Evolutionary conservation across 352 stramenopile species (phyloP).

Genomic region (Elongisporangium prolatum): DNA sequence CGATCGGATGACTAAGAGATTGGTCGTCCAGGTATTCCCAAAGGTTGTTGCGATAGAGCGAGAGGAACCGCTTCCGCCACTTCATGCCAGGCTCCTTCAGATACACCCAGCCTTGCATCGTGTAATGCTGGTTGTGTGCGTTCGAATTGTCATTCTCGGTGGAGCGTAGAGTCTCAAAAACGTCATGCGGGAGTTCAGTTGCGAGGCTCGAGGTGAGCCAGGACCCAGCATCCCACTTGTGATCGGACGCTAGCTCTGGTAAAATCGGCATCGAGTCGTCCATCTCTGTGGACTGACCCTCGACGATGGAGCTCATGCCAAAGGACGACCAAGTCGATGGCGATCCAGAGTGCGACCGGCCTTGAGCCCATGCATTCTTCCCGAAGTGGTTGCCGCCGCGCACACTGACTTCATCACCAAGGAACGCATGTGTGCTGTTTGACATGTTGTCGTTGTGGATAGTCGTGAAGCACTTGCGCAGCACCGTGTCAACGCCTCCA

Average conservation of each 20-base stretch:
- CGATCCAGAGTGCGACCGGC: conserved; percentile 7
- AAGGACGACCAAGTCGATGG: conserved; percentile 38
- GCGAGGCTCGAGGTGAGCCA: conserved; percentile 67
- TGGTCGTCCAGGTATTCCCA: conserved; percentile 75
- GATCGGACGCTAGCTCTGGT: conserved; percentile 21
- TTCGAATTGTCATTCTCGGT: conserved; percentile 12
- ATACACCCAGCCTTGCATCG: conserved; percentile 43
- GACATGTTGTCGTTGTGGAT: conserved; percentile 83
- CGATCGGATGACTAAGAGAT: conserved; percentile 52
- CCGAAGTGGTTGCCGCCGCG: conserved; percentile 51
- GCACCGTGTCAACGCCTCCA: conserved; percentile 52
- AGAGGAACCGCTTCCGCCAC: conserved; percentile 69
- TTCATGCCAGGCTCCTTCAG: conserved; percentile 57
- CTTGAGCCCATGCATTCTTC: conserved; percentile 11
- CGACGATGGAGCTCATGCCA: conserved; percentile 68
- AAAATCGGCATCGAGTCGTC: conserved; percentile 54
- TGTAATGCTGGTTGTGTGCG: conserved; percentile 13
- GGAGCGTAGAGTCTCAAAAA: conserved; percentile 42
- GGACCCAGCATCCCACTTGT: conserved; percentile 49
- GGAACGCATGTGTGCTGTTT: conserved; percentile 81
- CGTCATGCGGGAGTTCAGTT: conserved; percentile 54
- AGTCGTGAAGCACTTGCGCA: conserved; percentile 85
- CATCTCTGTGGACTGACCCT: conserved; percentile 25
- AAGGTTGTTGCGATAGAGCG: conserved; percentile 65
- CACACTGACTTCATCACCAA: conserved; percentile 85